Evolutionary conservation across 306 rosid genomes (phyloP).

Genomic region (Casuarina equisetifolia): DNA sequence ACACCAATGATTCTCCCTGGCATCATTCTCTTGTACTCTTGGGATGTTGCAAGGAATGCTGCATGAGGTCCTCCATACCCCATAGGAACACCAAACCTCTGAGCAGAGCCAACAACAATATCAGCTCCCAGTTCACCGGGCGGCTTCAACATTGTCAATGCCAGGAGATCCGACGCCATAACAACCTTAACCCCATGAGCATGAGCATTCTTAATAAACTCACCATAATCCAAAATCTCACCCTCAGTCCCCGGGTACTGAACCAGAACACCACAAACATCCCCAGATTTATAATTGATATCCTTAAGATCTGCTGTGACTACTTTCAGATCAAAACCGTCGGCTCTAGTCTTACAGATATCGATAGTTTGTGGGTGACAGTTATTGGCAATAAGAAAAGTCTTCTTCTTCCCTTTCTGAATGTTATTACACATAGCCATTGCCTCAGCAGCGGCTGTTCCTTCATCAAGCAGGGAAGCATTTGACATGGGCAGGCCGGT

Average conservation of each 20-base stretch:
- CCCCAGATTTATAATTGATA: constrained; percentile 78
- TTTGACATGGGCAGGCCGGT: constrained; percentile 97
- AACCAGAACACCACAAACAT: constrained; percentile 96
- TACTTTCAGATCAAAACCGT: constrained; percentile 82
- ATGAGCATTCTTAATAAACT: constrained; percentile 90
- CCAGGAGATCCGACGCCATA: constrained; percentile 91
- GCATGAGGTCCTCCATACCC: constrained; percentile 99
- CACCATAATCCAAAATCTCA: constrained; percentile 91
- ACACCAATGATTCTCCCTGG: constrained; percentile 96
- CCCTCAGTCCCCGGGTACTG: constrained; percentile 99
- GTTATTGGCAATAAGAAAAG: constrained; percentile 77
- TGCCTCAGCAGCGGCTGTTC: constrained; percentile 98
- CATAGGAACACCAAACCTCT: constrained; percentile 98
- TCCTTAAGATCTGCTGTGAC: constrained; percentile 65
- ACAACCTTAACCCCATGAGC: constrained; percentile 95
- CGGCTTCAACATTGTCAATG: constrained; percentile 84
- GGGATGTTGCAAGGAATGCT: constrained; percentile 95
- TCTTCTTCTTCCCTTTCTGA: constrained; percentile 86
- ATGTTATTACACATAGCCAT: constrained; percentile 98
- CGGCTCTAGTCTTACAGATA: constrained; percentile 85
- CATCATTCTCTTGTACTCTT: constrained; percentile 99
- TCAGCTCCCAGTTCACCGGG: constrained; percentile 97
- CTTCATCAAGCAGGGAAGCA: constrained; percentile 98
- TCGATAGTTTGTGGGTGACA: constrained; percentile 96
- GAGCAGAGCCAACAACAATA: constrained; percentile 97